Evolutionary conservation across 495 filamentous ascomycete species (phyloP).

Genomic region (Barbatosphaeria neglecta): DNA sequence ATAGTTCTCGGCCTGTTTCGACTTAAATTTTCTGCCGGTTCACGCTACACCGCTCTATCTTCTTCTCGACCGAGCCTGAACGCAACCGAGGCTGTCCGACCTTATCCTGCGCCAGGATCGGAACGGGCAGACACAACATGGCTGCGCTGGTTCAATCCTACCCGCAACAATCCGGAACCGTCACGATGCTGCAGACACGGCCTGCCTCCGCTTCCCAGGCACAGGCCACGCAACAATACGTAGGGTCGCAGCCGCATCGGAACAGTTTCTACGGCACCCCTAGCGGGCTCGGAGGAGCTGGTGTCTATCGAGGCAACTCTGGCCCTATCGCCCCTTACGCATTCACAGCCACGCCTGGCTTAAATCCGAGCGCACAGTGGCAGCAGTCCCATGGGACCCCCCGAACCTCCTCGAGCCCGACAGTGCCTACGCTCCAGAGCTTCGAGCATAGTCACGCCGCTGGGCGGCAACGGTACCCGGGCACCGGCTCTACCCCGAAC

Average conservation of each 20-base stretch:
- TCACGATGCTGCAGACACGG: constrained; percentile 72
- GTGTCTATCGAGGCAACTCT: constrained; percentile 59
- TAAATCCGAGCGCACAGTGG: constrained; percentile 46
- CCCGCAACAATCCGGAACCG: constrained; percentile 66
- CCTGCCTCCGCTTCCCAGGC: constrained; percentile 54
- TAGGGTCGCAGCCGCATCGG: constrained; percentile 46
- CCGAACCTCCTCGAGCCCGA: constrained; percentile 54
- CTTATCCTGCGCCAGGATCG: background rate
- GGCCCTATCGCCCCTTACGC: constrained; percentile 74
- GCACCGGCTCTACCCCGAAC: constrained; percentile 45
- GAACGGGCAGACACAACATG: constrained; percentile 46
- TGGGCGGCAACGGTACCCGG: constrained; percentile 43
- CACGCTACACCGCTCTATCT: background rate
- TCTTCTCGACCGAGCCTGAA: no score
- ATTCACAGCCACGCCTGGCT: constrained; percentile 64
- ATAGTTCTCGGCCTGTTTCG: no score
- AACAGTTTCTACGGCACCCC: constrained; percentile 49
- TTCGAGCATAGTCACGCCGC: constrained; percentile 32
- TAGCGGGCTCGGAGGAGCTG: constrained; percentile 33
- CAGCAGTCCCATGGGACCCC: constrained; percentile 54
- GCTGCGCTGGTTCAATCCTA: constrained; percentile 88
- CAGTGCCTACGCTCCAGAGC: constrained; percentile 41
- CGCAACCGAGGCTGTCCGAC: background rate
- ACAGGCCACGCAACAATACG: constrained; percentile 46
- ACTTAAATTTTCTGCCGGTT: no score